Evolutionary conservation across 352 stramenopile species (phyloP), one percentile per base, ranked within the genome.

Genomic region (Phytophthora hybrid): DNA sequence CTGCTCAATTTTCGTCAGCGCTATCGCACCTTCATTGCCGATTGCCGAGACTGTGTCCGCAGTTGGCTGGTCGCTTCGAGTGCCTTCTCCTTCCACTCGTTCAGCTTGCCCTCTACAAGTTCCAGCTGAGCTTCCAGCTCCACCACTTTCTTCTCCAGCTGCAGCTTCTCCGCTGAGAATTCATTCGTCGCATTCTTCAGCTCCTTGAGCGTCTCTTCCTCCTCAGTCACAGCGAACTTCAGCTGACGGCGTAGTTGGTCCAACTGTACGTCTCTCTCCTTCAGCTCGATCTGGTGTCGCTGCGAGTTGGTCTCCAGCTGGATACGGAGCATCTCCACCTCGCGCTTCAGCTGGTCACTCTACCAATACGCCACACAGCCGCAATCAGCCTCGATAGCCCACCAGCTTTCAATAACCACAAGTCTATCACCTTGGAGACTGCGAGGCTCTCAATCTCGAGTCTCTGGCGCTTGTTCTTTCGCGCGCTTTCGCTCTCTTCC

Each of bases 31-130:
- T 91, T 87, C 60, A 93, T 65, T 6, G 83, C 77, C 11, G 82
- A 84, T 72, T 90, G 78, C 10, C 79, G 71, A 41, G 70, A 80
- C 19, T 78, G 55, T 1, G 76, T 68, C 4, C 82, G 82, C 19
- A 93, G 59, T 57, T 93, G 73, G 31, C 70, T 88, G 29, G 57
- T 78, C 16, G 71, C 71, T 51, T 94, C 89, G 11, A 93, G 52
- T 3, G 86, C 86, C 52, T 92, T 87, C 51, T 93, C 87, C 46
- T 87, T 88, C 85, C 87, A 94, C 60, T 93, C 85, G 44, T 80
- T 81, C 59, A 94, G 69, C 41, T 80, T 88, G 13, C 73, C 74
- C 56, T 93, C 84, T 0, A 93, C 82, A 57, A 94, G 84, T 39
- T 83, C 71, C 44, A 96, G 53, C 63, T 92, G 84, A 4, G 88